Base-by-base conservation (phyloP, 139 green algal genomes). In the Pleodorina starrii region DNA sequence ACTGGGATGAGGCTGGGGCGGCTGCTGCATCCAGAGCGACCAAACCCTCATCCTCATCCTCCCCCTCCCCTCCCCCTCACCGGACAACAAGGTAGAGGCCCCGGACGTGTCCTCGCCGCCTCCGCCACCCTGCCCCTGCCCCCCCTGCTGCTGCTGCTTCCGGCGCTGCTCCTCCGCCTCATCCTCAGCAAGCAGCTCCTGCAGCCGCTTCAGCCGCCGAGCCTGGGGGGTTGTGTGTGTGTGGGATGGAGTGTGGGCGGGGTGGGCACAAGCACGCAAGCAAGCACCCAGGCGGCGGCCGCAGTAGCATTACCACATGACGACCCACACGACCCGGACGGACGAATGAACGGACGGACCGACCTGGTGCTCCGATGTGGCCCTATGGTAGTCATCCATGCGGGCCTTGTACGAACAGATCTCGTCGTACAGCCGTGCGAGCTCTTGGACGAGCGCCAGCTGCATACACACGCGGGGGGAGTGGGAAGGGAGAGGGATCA, bases 151-250 rank as follows among this genome's bases (percentile, higher is more conserved):
- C 68, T 85, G 73, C 35, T n/a, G 51, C 50, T 63, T 12, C 32
- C 29, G 43, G 66, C 10, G 9, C 51, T 42, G 23, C 42, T 86
- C 57, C 40, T 66, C 21, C n/a, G 1, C 7, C 42, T 23, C 44
- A 51, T 74, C 81, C 60, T 76, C 81, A 10, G 72, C 43, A n/a
- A 77, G 59, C 43, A 89, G 82, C 75, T 88, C 66, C 60, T 76
- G 46, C 74, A 80, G 59, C 59, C 57, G 82, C 46, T 88, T 44
- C 51, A 78, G 19, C 9, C n/a, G 71, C 5, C 82, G 82, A 6
- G 82, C 66, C 82, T 88, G 44, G 10, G 77, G 16, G 32, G 9
- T 60, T 66, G 54, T 66, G 29, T 66, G 54, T 12, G 7, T 66
- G 54, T 66, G 6, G 25, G 54, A 32, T n/a, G n/a, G n/a, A n/a